phyloP scores from a whole-genome alignment of 306 rosid genomes.

The Carpinus viminea region DNA sequence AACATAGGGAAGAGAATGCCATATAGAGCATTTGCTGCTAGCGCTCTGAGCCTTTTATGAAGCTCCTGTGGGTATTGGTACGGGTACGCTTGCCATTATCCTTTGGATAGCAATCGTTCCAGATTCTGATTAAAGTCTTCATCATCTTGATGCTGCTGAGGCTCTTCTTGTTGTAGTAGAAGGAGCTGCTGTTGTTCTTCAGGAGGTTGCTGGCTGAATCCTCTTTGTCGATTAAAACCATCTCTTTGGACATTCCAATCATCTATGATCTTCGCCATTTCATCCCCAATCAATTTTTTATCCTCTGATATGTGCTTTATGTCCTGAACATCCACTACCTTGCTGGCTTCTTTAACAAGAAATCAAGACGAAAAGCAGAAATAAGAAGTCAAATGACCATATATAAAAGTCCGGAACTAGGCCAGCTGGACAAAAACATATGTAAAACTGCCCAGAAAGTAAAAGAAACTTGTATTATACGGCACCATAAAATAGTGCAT shows the following conservation, averaged over 20 bases:
- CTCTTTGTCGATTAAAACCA: conserved; percentile 54
- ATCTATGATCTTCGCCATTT: conserved; percentile 51
- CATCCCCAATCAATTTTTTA: conserved; percentile 49
- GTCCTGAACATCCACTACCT: conserved; percentile 48
- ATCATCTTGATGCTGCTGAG: conserved; percentile 18
- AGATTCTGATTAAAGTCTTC: conserved; percentile 34
- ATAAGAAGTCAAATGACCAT: conserved; percentile 12
- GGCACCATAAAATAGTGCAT: conserved; percentile 1
- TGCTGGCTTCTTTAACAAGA: conserved; percentile 56
- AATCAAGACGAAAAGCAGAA: conserved; percentile 8
- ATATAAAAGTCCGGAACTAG: conserved; percentile 9
- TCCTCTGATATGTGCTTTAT: conserved; percentile 61
- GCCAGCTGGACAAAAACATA: conserved; percentile 14
- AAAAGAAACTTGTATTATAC: not conserved
- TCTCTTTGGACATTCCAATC: conserved; percentile 62
- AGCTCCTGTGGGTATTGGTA: not conserved
- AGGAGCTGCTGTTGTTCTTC: conserved; percentile 13
- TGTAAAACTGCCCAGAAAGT: not conserved
- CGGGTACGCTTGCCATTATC: not conserved
- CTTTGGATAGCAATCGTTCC: conserved; percentile 37
- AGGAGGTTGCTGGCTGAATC: conserved; percentile 28
- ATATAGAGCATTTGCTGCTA: no score
- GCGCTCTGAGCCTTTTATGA: not conserved
- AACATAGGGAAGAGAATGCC: no score
- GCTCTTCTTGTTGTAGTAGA: not conserved